These are phyloP conservation scores for Citrus sinensis DNA, from an alignment of 345 rosid species.

Conservation along the genomic window DNA sequence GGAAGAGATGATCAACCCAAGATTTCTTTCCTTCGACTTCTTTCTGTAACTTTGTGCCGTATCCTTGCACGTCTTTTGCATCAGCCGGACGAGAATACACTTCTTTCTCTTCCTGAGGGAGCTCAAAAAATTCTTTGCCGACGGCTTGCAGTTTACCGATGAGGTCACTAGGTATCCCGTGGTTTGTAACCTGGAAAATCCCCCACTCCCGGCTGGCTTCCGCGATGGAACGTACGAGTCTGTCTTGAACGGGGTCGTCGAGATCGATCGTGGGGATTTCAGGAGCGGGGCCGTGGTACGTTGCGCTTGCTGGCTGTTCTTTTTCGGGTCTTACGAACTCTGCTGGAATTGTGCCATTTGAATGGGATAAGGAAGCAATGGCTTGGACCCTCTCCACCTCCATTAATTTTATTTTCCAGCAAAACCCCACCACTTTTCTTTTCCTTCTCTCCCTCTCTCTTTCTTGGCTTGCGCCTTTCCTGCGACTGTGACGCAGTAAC, in stretches of 20 bases:
- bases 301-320: constrained; percentile 72
- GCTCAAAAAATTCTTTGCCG: constrained; percentile 68
- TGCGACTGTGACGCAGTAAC: too few species aligned
- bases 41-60: constrained; percentile 58
- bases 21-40: constrained; percentile 52
- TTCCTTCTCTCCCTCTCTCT: neutral
- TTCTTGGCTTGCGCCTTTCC: neutral
- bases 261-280: constrained; percentile 52
- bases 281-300: constrained; percentile 43
- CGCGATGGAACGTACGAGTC: constrained; percentile 19
- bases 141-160: constrained; percentile 45
- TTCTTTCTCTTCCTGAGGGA: constrained; percentile 60
- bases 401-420: constrained; percentile 14
- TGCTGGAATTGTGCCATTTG: constrained; percentile 41
- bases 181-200: constrained; percentile 62
- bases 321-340: constrained; percentile 62
- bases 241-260: constrained; percentile 27
- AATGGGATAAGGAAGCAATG: constrained; percentile 27
- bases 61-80: constrained; percentile 49
- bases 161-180: constrained; percentile 46
- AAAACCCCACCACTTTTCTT: neutral
- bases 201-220: constrained; percentile 55
- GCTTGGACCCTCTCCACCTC: constrained; percentile 53
- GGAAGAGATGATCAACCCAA: constrained; percentile 88
- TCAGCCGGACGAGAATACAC: constrained; percentile 43